Evolutionary conservation across 139 green algal species (phyloP), one percentile per base, ranked within the genome.

Genomic region (Coelastrella sp.): DNA sequence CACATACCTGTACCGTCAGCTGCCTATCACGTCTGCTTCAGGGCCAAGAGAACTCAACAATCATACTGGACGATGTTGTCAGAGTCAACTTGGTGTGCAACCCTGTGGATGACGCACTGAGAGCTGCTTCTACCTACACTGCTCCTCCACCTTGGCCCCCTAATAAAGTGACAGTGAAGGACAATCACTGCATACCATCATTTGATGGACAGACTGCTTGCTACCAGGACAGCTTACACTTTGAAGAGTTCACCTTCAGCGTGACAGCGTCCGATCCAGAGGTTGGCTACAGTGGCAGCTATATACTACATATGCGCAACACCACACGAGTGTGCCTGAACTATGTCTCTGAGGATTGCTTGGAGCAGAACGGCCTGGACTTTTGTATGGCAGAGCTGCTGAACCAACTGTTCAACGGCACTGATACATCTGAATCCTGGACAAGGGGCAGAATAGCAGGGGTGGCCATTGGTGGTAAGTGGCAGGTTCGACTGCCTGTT

Each of bases 71-170:
- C 25, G 51, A 80, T 27, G 45, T 66, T 9, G 48, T 80, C 13
- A 38, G 72, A 21, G 48, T 62, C 30, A 80, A 80, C 30, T 3
- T 80, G 25, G 71, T 79, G n/a, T 79, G 71, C 72, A 64, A 80
- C 30, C 45, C 45, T 25, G 7, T 80, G 17, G 5, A 67, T 1
- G 23, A 80, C 19, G 45, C 72, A 0, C 32, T 43, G 30, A 45
- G 17, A 4, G 27, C 48, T 21, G 34, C 72, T 32, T 30, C 13
- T 11, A 34, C 48, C 19, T 80, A 66, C 32, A 48, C 15, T 5
- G 30, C 34, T 5, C 21, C 19, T 4, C 30, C 48, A 9, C 38
- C 27, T 11, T 80, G 59, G 27, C 72, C 72, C 8, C 72, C 72
- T 21, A 80, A 80, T 48, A 50, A 80, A 8, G 48, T 80, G n/a